Percentiles rank a stretch among this genome's conserved stretches.
These are phyloP conservation scores for Fusarium buharicum DNA, from an alignment of 2,329 filamentous ascomycete genomes.

Conservation along the genomic window DNA sequence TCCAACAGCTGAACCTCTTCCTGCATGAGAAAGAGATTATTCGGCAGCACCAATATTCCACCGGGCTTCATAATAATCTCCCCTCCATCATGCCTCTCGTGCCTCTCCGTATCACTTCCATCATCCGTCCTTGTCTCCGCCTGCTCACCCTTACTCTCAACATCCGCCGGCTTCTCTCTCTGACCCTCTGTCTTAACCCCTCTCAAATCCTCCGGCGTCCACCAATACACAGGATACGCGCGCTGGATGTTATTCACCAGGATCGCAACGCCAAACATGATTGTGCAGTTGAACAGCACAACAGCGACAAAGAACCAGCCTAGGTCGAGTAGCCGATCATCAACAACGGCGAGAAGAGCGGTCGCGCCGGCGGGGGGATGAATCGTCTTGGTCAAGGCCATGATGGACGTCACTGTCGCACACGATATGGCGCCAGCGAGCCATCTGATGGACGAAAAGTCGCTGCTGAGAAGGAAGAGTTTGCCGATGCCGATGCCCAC, in stretches of 20 bases:
- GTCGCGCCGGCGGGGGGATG: constrained; percentile 82
- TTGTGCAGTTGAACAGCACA: constrained; percentile 65
- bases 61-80: constrained; percentile 51
- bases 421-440: constrained; percentile 73
- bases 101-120: constrained; percentile 25
- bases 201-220: constrained; percentile 58
- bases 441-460: constrained; percentile 66
- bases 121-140: constrained; percentile 29
- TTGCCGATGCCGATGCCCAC: constrained; percentile 72
- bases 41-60: constrained; percentile 50
- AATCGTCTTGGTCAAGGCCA: constrained; percentile 76
- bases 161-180: constrained; percentile 11
- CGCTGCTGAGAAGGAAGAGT: constrained; percentile 66
- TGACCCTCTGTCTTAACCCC: constrained; percentile 1
- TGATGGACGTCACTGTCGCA: constrained; percentile 69
- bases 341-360: constrained; percentile 73
- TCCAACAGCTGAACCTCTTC: constrained; percentile 53
- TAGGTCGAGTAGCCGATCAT: constrained; percentile 62
- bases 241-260: constrained; percentile 76
- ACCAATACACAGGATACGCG: constrained; percentile 77
- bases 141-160: constrained; percentile 30
- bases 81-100: constrained; percentile 27
- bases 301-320: constrained; percentile 77
- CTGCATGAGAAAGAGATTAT: constrained; percentile 51
- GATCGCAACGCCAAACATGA: constrained; percentile 72